These are phyloP conservation scores for Vinca minor DNA, from an alignment of 257 asterid genomes.

Conservation along the genomic window DNA sequence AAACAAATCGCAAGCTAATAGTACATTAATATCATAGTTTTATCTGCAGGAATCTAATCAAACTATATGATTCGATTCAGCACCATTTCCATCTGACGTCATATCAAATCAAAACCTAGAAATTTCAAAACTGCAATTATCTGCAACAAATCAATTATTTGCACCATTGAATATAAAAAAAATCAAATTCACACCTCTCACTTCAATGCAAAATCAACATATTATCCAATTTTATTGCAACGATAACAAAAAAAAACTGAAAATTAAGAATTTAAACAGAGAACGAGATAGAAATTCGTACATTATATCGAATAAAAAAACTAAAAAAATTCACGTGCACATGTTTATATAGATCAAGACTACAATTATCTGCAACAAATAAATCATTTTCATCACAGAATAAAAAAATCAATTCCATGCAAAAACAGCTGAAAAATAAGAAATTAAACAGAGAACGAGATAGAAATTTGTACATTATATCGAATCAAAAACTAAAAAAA, in stretches of 20 bases:
- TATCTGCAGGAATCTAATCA: neutral
- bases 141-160: neutral
- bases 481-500: too few species aligned
- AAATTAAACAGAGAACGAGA: neutral
- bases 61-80: neutral
- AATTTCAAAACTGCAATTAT: neutral
- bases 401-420: neutral
- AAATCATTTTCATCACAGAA: neutral
- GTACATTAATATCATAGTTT: neutral
- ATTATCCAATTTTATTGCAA: too few species aligned
- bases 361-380: neutral
- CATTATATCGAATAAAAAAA: too few species aligned
- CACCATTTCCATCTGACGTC: too few species aligned
- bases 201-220: neutral
- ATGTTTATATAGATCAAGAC: too few species aligned
- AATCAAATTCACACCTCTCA: neutral
- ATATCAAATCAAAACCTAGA: neutral
- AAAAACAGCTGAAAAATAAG: neutral
- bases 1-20: neutral
- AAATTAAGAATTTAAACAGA: neutral
- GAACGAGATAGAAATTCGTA: conserved; percentile 1
- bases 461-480: conserved; percentile 24
- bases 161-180: neutral
- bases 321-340: too few species aligned
- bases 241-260: neutral